These are phyloP conservation scores for Saccharomycopsis microspora DNA, from an alignment of 805 yeast species.

Conservation along the genomic window DNA sequence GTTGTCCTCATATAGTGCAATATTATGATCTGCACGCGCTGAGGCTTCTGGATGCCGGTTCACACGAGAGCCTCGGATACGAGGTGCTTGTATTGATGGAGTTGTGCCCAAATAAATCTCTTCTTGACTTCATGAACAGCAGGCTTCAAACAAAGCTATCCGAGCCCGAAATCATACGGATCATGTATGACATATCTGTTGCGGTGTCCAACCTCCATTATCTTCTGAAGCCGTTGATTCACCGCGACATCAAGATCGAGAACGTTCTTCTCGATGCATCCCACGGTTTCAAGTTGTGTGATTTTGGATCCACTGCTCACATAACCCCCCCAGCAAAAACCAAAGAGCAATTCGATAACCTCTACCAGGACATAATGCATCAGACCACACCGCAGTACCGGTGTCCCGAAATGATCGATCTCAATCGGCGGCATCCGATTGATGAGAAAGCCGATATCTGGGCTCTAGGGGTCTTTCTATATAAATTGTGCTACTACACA, in stretches of 20 bases:
- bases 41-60: constrained; percentile 25
- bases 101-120: constrained; percentile 75
- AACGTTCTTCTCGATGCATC: constrained; percentile 55
- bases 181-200: constrained; percentile 69
- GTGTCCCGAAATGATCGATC: constrained; percentile 76
- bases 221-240: constrained; percentile 56
- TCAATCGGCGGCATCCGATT: constrained; percentile 54
- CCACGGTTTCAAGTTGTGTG: constrained; percentile 60
- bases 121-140: constrained; percentile 85
- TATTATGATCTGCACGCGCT: constrained; percentile 74
- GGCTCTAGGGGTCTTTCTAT: constrained; percentile 74
- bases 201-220: constrained; percentile 85
- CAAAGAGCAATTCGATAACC: constrained; percentile 43
- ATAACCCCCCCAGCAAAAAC: constrained; percentile 51
- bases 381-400: constrained; percentile 82
- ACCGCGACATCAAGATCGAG: constrained; percentile 79
- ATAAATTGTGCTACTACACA: constrained; percentile 69
- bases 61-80: constrained; percentile 35
- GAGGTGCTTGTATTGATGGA: constrained; percentile 93
- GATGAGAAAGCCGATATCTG: constrained; percentile 79
- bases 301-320: constrained; percentile 72
- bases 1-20: constrained; percentile 48
- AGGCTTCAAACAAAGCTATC: constrained; percentile 67
- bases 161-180: constrained; percentile 68
- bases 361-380: constrained; percentile 60